A percentile compares a stretch with the other conserved stretches of the same genome.
Evolutionary conservation across 805 yeast species (phyloP).

Genomic region (Cyberlindnera amylophila): DNA sequence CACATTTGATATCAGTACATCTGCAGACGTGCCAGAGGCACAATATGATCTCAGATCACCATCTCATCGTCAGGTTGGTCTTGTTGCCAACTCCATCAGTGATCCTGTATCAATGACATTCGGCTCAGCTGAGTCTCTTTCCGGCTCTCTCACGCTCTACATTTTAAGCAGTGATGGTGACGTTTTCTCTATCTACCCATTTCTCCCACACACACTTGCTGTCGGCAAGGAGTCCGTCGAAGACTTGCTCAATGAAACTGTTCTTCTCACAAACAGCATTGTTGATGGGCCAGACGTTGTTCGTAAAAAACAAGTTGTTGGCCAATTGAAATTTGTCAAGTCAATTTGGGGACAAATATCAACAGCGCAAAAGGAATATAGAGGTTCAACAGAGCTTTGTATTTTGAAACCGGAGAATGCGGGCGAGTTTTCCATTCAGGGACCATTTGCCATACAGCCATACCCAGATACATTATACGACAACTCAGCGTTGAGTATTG

Average conservation of each 20-base stretch:
- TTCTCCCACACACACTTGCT: constrained; percentile 45
- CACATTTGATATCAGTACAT: constrained; percentile 34
- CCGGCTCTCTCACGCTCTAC: constrained; percentile 50
- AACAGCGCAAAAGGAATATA: constrained; percentile 16
- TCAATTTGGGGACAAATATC: constrained; percentile 30
- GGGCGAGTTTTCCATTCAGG: constrained; percentile 34
- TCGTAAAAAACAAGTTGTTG: constrained; percentile 21
- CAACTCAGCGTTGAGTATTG: constrained; percentile 37
- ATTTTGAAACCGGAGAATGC: constrained; percentile 21
- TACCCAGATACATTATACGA: constrained; percentile 52
- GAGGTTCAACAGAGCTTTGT: constrained; percentile 22
- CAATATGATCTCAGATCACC: constrained; percentile 21
- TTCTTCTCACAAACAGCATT: constrained; percentile 26
- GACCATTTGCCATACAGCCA: constrained; percentile 52
- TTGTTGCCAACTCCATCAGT: constrained; percentile 19
- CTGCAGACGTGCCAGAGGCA: constrained; percentile 25
- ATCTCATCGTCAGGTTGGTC: constrained; percentile 14
- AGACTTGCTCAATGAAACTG: constrained; percentile 32
- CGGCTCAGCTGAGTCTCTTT: constrained; percentile 17
- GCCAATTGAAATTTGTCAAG: constrained; percentile 36
- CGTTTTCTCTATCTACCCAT: constrained; percentile 60
- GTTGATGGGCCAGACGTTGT: constrained; percentile 13
- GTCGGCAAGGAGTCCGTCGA: constrained; percentile 32
- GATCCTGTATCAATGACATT: constrained; percentile 26
- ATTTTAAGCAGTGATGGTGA: constrained; percentile 54